Base-by-base conservation (phyloP, 106 monocot genomes). In the Allium sativum region DNA sequence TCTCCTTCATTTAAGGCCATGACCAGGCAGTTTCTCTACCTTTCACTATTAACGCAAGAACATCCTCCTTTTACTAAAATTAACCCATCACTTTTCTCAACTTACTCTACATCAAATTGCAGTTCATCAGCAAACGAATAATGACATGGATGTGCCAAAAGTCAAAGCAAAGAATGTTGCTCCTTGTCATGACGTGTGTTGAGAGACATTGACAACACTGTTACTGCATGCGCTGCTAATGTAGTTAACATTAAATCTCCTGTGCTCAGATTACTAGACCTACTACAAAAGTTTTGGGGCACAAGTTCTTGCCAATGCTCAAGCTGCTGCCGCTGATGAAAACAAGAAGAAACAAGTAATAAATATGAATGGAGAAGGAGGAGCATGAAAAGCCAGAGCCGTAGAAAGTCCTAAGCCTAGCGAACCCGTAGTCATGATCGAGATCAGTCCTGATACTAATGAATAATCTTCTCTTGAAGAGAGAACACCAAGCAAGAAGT, bases 301-400 rank as follows among this genome's bases (percentile, higher is more conserved):
- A 11, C 79, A 74, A 66, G 62, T 87, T 9, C 67, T 79, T 47
- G 76, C 68, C 19, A 74, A 82, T 42, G 77, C 74, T 48, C 86
- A 79, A 64, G 59, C 64, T 13, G 60, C 45, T 0, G 76, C 70
- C 1, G 64, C 52, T 10, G 64, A 47, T 18, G 64, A 62, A 10
- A 62, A 62, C 47, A 62, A 62, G 60, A 19, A 62, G 62, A 62
- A 62, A n/a, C 62, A 19, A 47, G 62, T 62, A 21, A 20, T 7
- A 31, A 31, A 31, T 62, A 18, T 65, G 48, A 52, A 15, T 65
- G 64, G 9, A 10, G 64, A 65, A 31, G 64, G 48, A 8, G 64
- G 50, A 44, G 64, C 51, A 9, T 15, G 47, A 57, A 79, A 76
- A 55, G 53, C 54, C 50, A 52, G 52, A 47, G 62, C 62, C 12